Conservation (phyloP, 257 asterid species). For the Schizonepeta tenuifolia region DNA sequence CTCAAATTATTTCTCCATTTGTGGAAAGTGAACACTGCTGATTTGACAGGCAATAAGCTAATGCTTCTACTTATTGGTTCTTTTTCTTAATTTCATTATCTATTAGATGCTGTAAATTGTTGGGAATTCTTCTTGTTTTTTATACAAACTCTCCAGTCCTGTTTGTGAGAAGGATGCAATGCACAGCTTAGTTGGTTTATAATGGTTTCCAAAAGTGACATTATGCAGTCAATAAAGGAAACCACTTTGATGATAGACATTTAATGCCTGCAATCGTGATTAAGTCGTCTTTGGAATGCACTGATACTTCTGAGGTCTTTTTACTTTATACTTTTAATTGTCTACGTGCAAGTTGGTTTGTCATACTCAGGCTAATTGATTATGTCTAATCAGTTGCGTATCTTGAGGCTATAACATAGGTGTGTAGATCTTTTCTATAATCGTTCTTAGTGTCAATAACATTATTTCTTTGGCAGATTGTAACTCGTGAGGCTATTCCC, state of each 20-base stretch:
- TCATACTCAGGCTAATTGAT: not conserved
- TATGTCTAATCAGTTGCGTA: conserved; percentile 1
- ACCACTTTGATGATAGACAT: not conserved
- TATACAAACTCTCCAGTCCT: no score
- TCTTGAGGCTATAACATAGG: conserved; percentile 23
- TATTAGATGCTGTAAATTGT: no score
- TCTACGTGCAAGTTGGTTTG: conserved; percentile 23
- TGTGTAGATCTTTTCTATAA: not conserved
- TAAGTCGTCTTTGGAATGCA: not conserved
- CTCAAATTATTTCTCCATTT: not conserved
- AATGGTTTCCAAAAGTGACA: not conserved
- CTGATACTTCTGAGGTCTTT: conserved; percentile 15
- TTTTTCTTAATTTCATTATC: no score
- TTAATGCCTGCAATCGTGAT: not conserved
- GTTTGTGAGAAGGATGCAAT: not conserved
- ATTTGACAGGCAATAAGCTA: no score
- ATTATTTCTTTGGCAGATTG: conserved; percentile 59
- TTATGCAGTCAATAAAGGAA: not conserved
- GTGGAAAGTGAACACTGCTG: not conserved
- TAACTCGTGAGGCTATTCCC: conserved; percentile 75
- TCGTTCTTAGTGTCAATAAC: conserved; percentile 12
- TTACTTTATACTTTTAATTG: not conserved
- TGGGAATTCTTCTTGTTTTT: no score
- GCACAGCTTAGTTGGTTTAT: not conserved
- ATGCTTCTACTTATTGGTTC: no score